Evolutionary conservation across 306 rosid species (phyloP).

Genomic region (Castanea crenata): DNA sequence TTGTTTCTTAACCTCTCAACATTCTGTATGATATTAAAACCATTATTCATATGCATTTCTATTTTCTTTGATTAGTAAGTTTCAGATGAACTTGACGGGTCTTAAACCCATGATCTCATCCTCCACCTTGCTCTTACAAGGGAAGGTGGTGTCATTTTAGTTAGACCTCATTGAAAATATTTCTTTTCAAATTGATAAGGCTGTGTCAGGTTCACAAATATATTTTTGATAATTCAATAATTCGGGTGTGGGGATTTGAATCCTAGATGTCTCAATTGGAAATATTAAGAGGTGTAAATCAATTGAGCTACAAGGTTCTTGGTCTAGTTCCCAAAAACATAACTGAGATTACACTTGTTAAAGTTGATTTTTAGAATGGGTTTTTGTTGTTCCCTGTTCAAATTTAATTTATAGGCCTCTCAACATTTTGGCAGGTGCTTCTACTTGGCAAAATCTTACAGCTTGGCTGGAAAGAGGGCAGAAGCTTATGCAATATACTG

Average conservation of each 20-base stretch:
- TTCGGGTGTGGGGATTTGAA: too few species aligned
- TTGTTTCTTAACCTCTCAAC: neutral
- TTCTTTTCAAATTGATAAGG: neutral
- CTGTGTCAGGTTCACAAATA: neutral
- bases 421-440: constrained; percentile 63
- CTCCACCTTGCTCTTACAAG: too few species aligned
- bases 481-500: constrained; percentile 83
- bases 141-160: too few species aligned
- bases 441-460: constrained; percentile 84
- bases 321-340: neutral
- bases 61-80: neutral
- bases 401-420: neutral
- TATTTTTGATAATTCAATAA: too few species aligned
- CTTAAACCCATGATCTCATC: too few species aligned
- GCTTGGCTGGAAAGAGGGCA: constrained; percentile 86
- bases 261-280: too few species aligned
- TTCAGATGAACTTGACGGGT: too few species aligned
- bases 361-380: neutral
- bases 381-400: neutral
- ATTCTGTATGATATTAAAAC: neutral
- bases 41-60: neutral
- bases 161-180: neutral
- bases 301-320: too few species aligned
- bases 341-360: neutral
- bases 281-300: too few species aligned